Evolutionary conservation across 129 eudicot genomes (phyloP).

Genomic region (Lactuca saligna): DNA sequence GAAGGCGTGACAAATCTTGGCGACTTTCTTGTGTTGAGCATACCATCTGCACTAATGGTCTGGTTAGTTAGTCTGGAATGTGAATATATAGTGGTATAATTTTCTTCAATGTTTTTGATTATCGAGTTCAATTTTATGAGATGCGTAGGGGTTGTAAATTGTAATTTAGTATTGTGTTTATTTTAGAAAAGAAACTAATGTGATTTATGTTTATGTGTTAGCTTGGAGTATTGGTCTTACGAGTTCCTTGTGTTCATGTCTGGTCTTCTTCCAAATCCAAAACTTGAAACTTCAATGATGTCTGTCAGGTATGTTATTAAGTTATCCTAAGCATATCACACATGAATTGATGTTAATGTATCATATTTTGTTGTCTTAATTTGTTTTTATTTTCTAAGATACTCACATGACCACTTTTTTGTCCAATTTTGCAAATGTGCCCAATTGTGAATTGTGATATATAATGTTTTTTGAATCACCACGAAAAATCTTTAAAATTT

Average conservation of each 20-base stretch:
- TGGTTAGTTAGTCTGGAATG: slow-evolving; percentile 32
- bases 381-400: not conserved
- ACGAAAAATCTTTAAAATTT: not conserved
- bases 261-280: slow-evolving; percentile 40
- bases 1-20: slow-evolving; percentile 29
- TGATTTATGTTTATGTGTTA: slow-evolving; percentile 10
- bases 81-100: not conserved
- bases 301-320: slow-evolving; percentile 23
- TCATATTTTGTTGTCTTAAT: slow-evolving; percentile 4
- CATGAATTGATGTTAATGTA: not conserved
- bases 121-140: not conserved
- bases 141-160: not conserved
- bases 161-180: not conserved
- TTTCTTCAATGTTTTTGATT: not conserved
- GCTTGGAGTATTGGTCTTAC: slow-evolving; percentile 36
- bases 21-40: slow-evolving; percentile 28
- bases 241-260: slow-evolving; percentile 29
- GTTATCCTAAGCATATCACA: not conserved
- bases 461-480: not conserved
- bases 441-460: not conserved
- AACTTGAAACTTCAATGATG: slow-evolving; percentile 33
- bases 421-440: not conserved
- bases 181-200: not conserved
- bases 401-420: not conserved
- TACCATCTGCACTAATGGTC: slow-evolving; percentile 46